Conservation (phyloP, 345 rosid genomes). For the Kandelia obovata region DNA sequence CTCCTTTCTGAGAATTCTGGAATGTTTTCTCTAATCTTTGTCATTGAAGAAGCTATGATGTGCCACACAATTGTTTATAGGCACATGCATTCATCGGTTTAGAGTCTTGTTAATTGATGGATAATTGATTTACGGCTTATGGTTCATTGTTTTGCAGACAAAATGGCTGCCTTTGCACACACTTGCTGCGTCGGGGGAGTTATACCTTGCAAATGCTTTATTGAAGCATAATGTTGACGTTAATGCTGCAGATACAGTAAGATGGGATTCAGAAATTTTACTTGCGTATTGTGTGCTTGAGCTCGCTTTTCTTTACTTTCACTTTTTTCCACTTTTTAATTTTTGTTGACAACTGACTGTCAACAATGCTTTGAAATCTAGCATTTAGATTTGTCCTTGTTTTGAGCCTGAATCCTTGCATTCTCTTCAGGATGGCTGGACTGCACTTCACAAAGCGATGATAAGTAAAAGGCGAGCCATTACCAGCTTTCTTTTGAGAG, state of each 20-base stretch:
- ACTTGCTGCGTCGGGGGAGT: constrained; percentile 83
- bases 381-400: background rate
- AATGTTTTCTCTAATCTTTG: constrained; percentile 11
- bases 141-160: too few relatives aligned
- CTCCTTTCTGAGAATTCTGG: too few relatives aligned
- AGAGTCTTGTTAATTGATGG: too few relatives aligned
- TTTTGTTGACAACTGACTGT: background rate
- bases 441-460: constrained; percentile 81
- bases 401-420: constrained; percentile 9
- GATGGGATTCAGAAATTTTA: background rate
- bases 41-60: constrained; percentile 75
- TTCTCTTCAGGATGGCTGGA: constrained; percentile 59
- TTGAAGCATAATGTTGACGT: constrained; percentile 77
- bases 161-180: constrained; percentile 89
- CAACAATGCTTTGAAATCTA: background rate
- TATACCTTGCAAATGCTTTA: constrained; percentile 64
- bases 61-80: constrained; percentile 27
- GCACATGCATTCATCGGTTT: too few relatives aligned
- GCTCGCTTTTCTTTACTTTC: background rate
- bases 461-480: constrained; percentile 75
- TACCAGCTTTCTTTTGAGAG: constrained; percentile 72
- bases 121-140: too few relatives aligned
- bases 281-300: background rate
- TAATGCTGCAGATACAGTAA: constrained; percentile 71
- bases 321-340: background rate